These are phyloP conservation scores for Aspergillus udagawae DNA, from an alignment of 2,329 filamentous ascomycete species.

Conservation along the genomic window DNA sequence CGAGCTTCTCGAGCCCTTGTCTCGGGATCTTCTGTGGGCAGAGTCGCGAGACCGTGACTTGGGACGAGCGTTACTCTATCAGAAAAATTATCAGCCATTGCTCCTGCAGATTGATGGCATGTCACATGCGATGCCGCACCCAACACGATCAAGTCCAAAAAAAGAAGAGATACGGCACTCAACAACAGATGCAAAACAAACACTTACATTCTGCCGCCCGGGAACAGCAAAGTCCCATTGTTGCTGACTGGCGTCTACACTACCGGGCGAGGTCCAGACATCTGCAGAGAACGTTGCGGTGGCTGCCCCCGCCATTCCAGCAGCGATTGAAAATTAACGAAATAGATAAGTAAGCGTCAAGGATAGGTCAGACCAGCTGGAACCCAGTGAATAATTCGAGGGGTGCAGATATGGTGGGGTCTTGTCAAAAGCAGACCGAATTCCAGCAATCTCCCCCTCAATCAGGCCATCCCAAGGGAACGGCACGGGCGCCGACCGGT, in stretches of 20 bases:
- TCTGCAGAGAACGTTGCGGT: constrained; percentile 38
- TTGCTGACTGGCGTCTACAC: constrained; percentile 25
- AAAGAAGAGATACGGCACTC: neutral
- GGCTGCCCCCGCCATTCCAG: constrained; percentile 40
- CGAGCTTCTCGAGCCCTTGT: constrained; percentile 38
- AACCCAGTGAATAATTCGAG: constrained; percentile 13
- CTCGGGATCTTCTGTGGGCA: constrained; percentile 24
- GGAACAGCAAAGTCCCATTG: constrained; percentile 40
- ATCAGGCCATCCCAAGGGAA: constrained; percentile 29
- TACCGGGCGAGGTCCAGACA: constrained; percentile 35
- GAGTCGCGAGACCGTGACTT: constrained; percentile 38
- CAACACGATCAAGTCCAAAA: neutral
- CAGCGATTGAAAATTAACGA: constrained; percentile 10
- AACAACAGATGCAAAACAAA: neutral
- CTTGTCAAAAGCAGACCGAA: constrained; percentile 11
- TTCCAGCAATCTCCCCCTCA: constrained; percentile 13
- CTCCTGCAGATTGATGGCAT: neutral
- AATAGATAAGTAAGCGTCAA: constrained; percentile 2
- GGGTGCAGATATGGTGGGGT: constrained; percentile 2
- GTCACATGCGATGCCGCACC: neutral
- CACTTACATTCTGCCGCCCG: constrained; percentile 30
- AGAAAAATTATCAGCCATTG: constrained; percentile 12
- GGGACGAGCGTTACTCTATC: constrained; percentile 24
- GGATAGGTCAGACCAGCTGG: constrained; percentile 33
- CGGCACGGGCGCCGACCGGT: constrained; percentile 1